These are phyloP conservation scores for Sphaerosporella brunnea DNA, from an alignment of 495 filamentous ascomycete species.

Conservation along the genomic window DNA sequence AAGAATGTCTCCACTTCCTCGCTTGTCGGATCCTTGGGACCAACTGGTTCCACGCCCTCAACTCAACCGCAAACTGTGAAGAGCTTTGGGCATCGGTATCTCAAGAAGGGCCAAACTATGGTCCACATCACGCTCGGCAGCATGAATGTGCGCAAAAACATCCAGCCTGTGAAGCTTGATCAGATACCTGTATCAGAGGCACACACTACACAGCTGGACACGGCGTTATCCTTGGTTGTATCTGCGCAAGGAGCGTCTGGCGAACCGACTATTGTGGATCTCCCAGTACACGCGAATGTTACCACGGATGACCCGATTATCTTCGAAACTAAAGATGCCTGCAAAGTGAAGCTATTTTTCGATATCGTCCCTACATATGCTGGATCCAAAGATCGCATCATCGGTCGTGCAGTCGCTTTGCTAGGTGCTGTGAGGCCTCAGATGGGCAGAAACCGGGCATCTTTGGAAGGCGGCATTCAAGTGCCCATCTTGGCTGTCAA, in stretches of 20 bases:
- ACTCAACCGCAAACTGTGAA: conserved; percentile 44
- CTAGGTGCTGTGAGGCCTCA: conserved; percentile 67
- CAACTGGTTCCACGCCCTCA: conserved; percentile 27
- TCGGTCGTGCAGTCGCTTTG: conserved; percentile 83
- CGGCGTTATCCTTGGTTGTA: conserved; percentile 76
- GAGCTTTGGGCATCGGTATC: conserved; percentile 88
- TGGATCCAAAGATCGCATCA: conserved; percentile 66
- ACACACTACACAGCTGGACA: conserved; percentile 83
- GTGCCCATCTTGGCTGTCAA: conserved; percentile 69
- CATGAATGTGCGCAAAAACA: conserved; percentile 74
- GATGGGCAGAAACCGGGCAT: conserved; percentile 59
- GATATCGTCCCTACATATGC: conserved; percentile 96
- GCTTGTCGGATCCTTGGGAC: conserved; percentile 11
- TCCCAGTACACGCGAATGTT: conserved; percentile 86
- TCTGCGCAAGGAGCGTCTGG: conserved; percentile 77
- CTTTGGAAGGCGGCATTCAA: conserved; percentile 78
- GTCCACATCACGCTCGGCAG: conserved; percentile 82
- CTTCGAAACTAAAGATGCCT: conserved; percentile 59
- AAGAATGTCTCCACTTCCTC: conserved; percentile 5
- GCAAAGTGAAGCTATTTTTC: conserved; percentile 76
- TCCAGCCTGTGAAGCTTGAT: conserved; percentile 73
- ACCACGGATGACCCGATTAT: conserved; percentile 70
- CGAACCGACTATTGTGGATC: conserved; percentile 71
- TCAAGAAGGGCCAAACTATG: conserved; percentile 62
- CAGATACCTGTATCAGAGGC: conserved; percentile 69